Evolutionary conservation across 257 asterid genomes (phyloP).

Genomic region (Primulina tabacum): DNA sequence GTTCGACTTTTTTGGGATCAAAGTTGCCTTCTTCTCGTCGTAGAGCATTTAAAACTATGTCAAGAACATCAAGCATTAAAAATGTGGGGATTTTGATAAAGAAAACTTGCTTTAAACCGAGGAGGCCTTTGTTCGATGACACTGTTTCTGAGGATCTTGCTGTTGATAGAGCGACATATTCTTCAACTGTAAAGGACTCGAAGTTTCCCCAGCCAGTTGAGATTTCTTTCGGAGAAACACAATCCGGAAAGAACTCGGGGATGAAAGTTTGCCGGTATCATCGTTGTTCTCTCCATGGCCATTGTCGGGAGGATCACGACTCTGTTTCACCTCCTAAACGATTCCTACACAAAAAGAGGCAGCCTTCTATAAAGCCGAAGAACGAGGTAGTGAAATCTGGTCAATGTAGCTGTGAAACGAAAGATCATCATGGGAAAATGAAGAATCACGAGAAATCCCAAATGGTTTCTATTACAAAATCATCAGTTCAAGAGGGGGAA

Average conservation of each 20-base stretch:
- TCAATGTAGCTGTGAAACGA: conserved; percentile 21
- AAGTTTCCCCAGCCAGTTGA: conserved; percentile 53
- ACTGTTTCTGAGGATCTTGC: conserved; percentile 32
- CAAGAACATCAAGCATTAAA: conserved; percentile 42
- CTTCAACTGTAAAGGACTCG: conserved; percentile 64
- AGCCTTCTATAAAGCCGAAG: conserved; percentile 42
- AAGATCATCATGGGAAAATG: conserved; percentile 28
- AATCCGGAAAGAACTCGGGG: conserved; percentile 37
- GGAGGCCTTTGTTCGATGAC: conserved; percentile 27
- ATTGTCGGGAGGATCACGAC: conserved; percentile 41
- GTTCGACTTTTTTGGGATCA: conserved; percentile 16
- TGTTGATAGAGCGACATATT: conserved; percentile 63
- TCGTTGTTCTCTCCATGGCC: conserved; percentile 87
- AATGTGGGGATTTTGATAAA: conserved; percentile 44
- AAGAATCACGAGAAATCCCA: conserved; percentile 29
- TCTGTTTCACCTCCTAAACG: conserved; percentile 40
- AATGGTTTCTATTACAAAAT: conserved; percentile 23
- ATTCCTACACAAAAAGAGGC: conserved; percentile 37
- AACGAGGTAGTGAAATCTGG: conserved; percentile 28
- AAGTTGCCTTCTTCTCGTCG: conserved; percentile 18
- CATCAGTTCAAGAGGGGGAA: conserved; percentile 27
- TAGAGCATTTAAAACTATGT: conserved; percentile 22
- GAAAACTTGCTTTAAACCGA: conserved; percentile 64
- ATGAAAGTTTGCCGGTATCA: conserved; percentile 71
- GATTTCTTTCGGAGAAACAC: conserved; percentile 32